These are phyloP conservation scores for Stachybotrys chlorohalonatus DNA, from an alignment of 2,329 filamentous ascomycete species.

Conservation along the genomic window DNA sequence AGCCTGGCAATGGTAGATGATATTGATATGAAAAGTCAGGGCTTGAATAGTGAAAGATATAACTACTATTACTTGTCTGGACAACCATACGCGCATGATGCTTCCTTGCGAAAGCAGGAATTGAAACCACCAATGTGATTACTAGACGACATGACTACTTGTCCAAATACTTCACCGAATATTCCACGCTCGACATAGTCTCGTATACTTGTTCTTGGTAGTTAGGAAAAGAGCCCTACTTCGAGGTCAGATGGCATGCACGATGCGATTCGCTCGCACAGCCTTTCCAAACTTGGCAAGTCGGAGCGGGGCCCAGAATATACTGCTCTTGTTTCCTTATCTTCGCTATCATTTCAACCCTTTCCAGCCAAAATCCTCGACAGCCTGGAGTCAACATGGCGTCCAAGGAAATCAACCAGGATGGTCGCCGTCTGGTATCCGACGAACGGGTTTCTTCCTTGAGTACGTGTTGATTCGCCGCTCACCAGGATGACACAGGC, in stretches of 20 bases:
- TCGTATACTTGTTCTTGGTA: no score
- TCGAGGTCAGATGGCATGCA: no score
- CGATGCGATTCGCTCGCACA: not conserved
- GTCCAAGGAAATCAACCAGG: not conserved
- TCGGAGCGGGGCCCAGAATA: not conserved
- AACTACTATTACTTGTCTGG: not conserved
- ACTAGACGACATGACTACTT: no score
- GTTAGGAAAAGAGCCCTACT: no score
- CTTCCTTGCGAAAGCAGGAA: no score
- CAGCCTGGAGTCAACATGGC: not conserved
- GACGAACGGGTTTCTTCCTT: not conserved
- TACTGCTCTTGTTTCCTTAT: not conserved
- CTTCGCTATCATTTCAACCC: not conserved
- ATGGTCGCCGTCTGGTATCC: not conserved
- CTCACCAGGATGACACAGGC: not conserved
- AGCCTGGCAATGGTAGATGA: not conserved
- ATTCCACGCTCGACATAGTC: no score
- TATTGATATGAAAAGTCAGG: not conserved
- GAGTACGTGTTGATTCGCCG: not conserved
- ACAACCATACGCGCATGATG: no score
- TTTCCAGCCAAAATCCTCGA: not conserved
- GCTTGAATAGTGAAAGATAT: not conserved
- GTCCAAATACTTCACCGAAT: no score
- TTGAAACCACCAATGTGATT: no score
- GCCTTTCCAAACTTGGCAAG: not conserved